Evolutionary conservation across 177 flowering plant genomes (phyloP).

Genomic region (Telopea speciosissima): DNA sequence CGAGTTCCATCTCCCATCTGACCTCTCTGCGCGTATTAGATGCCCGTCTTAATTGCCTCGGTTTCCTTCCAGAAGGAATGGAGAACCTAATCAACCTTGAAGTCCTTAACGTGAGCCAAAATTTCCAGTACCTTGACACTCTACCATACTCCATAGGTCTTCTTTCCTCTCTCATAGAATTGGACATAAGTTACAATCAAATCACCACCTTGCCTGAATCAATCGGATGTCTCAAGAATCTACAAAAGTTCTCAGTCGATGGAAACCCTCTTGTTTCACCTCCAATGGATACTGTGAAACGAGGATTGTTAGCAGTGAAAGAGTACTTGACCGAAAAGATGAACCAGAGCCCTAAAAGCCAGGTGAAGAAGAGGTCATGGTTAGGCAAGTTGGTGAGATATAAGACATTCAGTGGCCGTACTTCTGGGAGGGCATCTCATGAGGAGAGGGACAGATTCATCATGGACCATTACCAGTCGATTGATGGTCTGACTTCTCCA

Average conservation of each 20-base stretch:
- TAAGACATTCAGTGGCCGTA: conserved; percentile 48
- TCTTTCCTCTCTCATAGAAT: conserved; percentile 58
- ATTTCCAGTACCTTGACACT: conserved; percentile 64
- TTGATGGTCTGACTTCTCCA: conserved; percentile 63
- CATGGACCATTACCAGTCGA: conserved; percentile 42
- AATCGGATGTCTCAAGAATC: conserved; percentile 60
- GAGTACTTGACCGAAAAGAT: conserved; percentile 58
- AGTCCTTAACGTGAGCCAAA: conserved; percentile 79
- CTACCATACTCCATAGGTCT: conserved; percentile 86
- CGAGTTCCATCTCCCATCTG: conserved; percentile 57
- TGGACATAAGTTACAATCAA: conserved; percentile 83
- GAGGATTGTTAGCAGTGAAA: conserved; percentile 47
- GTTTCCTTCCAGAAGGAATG: conserved; percentile 68
- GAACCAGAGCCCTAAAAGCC: conserved; percentile 27
- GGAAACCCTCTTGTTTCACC: conserved; percentile 85
- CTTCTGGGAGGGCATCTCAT: neutral
- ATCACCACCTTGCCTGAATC: conserved; percentile 59
- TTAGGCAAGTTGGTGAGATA: conserved; percentile 56
- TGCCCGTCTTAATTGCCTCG: conserved; percentile 80
- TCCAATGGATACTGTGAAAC: conserved; percentile 62
- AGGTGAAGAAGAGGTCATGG: conserved; percentile 60
- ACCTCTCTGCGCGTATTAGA: conserved; percentile 60
- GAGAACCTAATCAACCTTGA: conserved; percentile 75
- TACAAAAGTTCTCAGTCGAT: conserved; percentile 58
- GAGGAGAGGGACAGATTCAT: conserved; percentile 34